Base-by-base conservation (phyloP, 257 asterid genomes). In the Linaria vulgaris region DNA sequence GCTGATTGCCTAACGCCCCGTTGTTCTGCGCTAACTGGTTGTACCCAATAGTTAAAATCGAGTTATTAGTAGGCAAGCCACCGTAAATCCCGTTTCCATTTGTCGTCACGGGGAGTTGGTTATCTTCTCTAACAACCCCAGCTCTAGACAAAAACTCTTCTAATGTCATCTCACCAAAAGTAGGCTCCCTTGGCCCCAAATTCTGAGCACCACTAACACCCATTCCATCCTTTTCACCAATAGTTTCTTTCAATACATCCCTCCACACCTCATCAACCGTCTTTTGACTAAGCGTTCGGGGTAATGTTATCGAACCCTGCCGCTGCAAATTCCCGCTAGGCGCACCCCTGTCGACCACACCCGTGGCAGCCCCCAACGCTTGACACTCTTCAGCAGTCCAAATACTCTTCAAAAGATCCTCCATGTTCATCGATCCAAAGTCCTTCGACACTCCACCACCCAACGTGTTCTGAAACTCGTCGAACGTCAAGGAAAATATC, bases 371-470 rank as follows among this genome's bases (percentile, higher is more conserved):
- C 21, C 71, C 57, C 62, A 22, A 24, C 20, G 72, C 81, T 73
- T 88, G 95, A 60, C 74, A 74, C 78, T 86, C 98, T 70, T 91
- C 98, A 31, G 90, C 94, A 14, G 91, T 78, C 96, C 96, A 88
- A 55, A 91, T 84, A 78, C 79, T 91, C 80, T 91, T 91, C 27
- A 91, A 38, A 9, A 91, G 88, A 22, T 91, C 98, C 78, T 91
- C 98, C 96, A 91, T 88, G 64, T 91, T 91, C 91, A 91, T 84
- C 6, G 96, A 88, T 23, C 98, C 98, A 25, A 85, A 86, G 51
- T 91, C 96, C 81, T 78, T 91, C 25, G 95, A 95, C 6, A 80
- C 56, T 37, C 87, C 95, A 56, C 62, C 52, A 67, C 95, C 85
- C 81, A 81, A 58, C n/a, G 95, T 71, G 51, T 45, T 80, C 75